phyloP scores from a whole-genome alignment of 805 yeast genomes.

The Candida sakaeoensis region DNA sequence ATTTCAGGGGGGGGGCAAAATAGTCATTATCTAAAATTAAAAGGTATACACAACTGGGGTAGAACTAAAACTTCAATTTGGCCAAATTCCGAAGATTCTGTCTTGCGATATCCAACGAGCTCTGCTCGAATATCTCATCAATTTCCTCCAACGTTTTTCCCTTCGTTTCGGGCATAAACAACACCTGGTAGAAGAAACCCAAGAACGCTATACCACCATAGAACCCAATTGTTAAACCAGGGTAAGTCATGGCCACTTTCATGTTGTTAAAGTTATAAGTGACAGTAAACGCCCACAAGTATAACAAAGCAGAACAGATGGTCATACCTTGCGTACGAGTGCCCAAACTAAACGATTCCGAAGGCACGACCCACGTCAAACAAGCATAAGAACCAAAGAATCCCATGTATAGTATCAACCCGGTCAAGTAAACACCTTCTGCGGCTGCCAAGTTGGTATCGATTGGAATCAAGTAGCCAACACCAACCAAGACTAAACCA shows the following conservation, averaged over 20 bases:
- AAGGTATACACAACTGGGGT: background rate
- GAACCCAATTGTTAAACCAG: conserved; percentile 63
- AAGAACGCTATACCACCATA: conserved; percentile 63
- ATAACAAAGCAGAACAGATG: conserved; percentile 50
- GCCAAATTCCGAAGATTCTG: conserved; percentile 31
- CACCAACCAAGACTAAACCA: conserved; percentile 59
- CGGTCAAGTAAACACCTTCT: conserved; percentile 58
- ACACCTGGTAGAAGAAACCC: conserved; percentile 49
- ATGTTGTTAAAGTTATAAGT: conserved; percentile 60
- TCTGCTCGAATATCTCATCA: conserved; percentile 55
- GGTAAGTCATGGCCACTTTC: conserved; percentile 54
- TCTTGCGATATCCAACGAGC: conserved; percentile 37
- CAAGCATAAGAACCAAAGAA: conserved; percentile 67
- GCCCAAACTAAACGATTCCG: conserved; percentile 58
- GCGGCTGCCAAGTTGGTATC: conserved; percentile 43
- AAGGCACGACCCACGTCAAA: conserved; percentile 66
- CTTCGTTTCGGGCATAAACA: conserved; percentile 71
- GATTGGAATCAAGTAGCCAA: conserved; percentile 45
- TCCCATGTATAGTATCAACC: conserved; percentile 59
- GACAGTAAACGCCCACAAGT: conserved; percentile 60
- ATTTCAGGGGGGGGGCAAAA: conserved; percentile 4
- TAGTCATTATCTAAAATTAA: background rate
- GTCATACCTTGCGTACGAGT: conserved; percentile 67
- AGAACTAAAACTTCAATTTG: conserved; percentile 10
- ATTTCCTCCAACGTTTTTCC: conserved; percentile 70